Percentiles rank a stretch among this genome's conserved stretches.
These are phyloP conservation scores for Nothophaeocryptopus gaeumannii DNA, from an alignment of 2,329 filamentous ascomycete genomes.

Conservation along the genomic window DNA sequence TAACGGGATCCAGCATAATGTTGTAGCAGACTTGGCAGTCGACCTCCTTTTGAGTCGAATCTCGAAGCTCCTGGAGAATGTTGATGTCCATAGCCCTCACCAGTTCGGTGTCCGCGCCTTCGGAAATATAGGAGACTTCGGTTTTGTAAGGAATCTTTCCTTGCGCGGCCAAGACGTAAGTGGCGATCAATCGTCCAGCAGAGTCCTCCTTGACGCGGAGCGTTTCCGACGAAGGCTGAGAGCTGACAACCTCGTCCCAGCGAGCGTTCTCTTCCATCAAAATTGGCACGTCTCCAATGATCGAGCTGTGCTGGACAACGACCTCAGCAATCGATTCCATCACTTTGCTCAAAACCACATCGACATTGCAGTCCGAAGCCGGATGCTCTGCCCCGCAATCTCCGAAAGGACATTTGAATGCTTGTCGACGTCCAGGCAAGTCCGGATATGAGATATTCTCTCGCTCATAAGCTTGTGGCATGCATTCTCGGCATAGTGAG, in stretches of 20 bases:
- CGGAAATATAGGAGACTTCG: constrained; percentile 28
- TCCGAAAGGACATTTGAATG: constrained; percentile 70
- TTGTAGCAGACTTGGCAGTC: constrained; percentile 89
- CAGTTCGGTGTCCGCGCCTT: constrained; percentile 38
- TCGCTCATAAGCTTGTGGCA: constrained; percentile 65
- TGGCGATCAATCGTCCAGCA: constrained; percentile 62
- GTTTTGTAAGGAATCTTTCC: constrained; percentile 57
- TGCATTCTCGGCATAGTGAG: constrained; percentile 70
- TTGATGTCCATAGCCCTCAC: constrained; percentile 44
- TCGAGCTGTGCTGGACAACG: constrained; percentile 43
- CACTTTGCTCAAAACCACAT: constrained; percentile 74
- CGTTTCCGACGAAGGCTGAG: constrained; percentile 35
- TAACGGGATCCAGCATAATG: constrained; percentile 76
- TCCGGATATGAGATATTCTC: constrained; percentile 75
- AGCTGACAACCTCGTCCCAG: constrained; percentile 35
- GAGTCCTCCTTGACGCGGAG: constrained; percentile 43
- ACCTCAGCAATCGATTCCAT: constrained; percentile 58
- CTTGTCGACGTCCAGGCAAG: constrained; percentile 62
- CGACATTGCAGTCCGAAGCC: constrained; percentile 69
- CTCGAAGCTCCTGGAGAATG: constrained; percentile 59
- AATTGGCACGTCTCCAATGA: constrained; percentile 36
- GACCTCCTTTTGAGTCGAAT: constrained; percentile 64
- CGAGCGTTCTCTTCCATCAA: constrained; percentile 43
- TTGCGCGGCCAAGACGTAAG: constrained; percentile 63
- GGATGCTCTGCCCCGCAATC: constrained; percentile 71